Conservation (phyloP, 768 basidiomycete genomes). For the Kwoniella bestiolae region DNA sequence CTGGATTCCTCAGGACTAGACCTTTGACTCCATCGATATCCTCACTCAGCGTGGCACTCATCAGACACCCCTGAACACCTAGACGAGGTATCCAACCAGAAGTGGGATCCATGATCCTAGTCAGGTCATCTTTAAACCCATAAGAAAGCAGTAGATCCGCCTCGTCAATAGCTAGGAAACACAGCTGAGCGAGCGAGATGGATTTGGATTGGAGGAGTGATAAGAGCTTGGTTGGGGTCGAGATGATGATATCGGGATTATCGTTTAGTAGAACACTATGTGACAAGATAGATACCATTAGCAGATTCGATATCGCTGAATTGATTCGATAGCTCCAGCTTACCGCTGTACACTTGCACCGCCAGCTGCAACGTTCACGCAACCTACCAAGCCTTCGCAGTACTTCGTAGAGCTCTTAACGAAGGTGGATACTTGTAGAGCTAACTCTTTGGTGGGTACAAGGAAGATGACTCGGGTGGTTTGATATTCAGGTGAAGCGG, state of each 20-base stretch:
- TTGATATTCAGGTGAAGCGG: conserved; percentile 57
- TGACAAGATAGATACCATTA: background rate
- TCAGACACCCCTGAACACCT: conserved; percentile 84
- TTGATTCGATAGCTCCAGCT: conserved; percentile 7
- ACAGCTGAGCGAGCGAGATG: conserved; percentile 69
- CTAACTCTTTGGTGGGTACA: conserved; percentile 83
- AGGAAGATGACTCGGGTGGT: conserved; percentile 67
- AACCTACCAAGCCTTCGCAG: conserved; percentile 70
- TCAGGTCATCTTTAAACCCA: conserved; percentile 76
- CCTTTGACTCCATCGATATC: conserved; percentile 92
- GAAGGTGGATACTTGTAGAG: conserved; percentile 82
- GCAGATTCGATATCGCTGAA: too few species aligned
- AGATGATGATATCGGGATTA: conserved; percentile 76
- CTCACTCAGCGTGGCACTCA: conserved; percentile 97
- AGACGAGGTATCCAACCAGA: conserved; percentile 59
- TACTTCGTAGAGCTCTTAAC: conserved; percentile 71
- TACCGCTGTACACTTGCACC: conserved; percentile 55
- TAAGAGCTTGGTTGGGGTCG: conserved; percentile 75
- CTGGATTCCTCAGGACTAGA: conserved; percentile 81
- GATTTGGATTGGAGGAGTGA: conserved; percentile 72
- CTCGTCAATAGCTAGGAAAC: conserved; percentile 93
- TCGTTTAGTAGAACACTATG: conserved; percentile 67
- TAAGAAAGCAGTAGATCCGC: conserved; percentile 96
- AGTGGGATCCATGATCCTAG: conserved; percentile 70
- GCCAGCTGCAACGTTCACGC: conserved; percentile 78